These are phyloP conservation scores for Fusarium nodosum DNA, from an alignment of 2,329 filamentous ascomycete genomes.

Conservation along the genomic window DNA sequence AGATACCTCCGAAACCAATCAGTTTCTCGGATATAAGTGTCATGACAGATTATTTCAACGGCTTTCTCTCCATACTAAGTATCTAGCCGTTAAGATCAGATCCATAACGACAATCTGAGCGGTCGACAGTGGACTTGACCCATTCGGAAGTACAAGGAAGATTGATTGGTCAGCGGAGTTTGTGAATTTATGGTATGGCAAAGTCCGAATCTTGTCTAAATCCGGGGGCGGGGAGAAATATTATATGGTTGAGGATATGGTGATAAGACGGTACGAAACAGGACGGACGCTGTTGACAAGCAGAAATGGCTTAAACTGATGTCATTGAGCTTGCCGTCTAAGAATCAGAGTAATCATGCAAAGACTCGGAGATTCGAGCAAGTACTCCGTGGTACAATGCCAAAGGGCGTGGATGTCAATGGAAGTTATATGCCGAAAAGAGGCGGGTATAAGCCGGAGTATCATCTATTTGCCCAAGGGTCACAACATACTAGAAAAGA, in stretches of 20 bases:
- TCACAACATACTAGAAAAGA: neutral
- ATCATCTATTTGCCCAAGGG: neutral
- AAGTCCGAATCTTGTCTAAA: conserved; percentile 47
- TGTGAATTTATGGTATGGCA: conserved; percentile 26
- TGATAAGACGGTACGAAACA: neutral
- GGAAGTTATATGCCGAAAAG: conserved; percentile 34
- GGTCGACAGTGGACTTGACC: conserved; percentile 15
- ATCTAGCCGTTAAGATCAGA: conserved; percentile 2
- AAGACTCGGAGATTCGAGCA: conserved; percentile 24
- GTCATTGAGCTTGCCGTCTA: conserved; percentile 8
- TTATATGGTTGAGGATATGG: conserved; percentile 40
- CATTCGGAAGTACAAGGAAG: conserved; percentile 9
- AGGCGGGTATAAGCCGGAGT: conserved; percentile 22
- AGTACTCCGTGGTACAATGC: conserved; percentile 16
- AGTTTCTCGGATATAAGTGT: neutral
- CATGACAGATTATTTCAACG: neutral
- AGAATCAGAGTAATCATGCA: neutral
- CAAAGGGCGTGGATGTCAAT: conserved; percentile 48
- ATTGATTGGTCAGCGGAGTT: conserved; percentile 35
- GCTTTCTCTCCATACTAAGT: neutral
- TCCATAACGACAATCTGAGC: conserved; percentile 1
- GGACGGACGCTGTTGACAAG: neutral
- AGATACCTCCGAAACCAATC: neutral
- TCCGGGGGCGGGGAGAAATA: conserved; percentile 41
- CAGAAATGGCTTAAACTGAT: conserved; percentile 2